Percentiles rank a stretch among this genome's conserved stretches.
phyloP scores from a whole-genome alignment of 2,329 filamentous ascomycete genomes.

The Amylocarpus encephaloides region DNA sequence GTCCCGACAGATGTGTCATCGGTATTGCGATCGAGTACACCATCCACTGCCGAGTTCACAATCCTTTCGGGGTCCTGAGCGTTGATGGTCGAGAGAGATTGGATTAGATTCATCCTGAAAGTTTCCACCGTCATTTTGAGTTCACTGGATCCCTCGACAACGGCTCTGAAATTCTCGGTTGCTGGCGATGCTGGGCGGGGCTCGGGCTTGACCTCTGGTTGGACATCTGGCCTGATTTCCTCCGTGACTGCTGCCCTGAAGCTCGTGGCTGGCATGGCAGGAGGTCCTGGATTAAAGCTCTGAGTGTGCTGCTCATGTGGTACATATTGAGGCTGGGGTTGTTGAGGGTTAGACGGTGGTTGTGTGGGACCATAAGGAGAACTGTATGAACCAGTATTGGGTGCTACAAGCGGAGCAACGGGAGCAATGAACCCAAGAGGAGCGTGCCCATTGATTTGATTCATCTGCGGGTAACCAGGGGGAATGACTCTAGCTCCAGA shows the following conservation, averaged over 20 bases:
- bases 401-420: slow-evolving; percentile 22
- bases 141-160: not conserved
- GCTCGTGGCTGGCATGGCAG: not conserved
- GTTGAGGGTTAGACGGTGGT: not conserved
- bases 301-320: slow-evolving; percentile 1
- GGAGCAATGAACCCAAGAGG: slow-evolving; percentile 13
- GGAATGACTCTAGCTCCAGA: slow-evolving; percentile 14
- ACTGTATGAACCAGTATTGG: slow-evolving; percentile 25
- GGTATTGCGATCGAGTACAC: slow-evolving; percentile 24
- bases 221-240: no score
- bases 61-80: slow-evolving; percentile 23
- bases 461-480: slow-evolving; percentile 9
- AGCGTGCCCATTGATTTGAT: slow-evolving; percentile 12
- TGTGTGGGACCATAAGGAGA: slow-evolving; percentile 32
- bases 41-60: slow-evolving; percentile 28
- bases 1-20: slow-evolving; percentile 20
- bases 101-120: slow-evolving; percentile 23
- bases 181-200: not conserved
- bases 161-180: not conserved
- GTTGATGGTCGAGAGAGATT: slow-evolving; percentile 8
- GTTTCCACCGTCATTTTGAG: slow-evolving; percentile 14
- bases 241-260: no score
- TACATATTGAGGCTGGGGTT: slow-evolving; percentile 4
- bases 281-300: not conserved
- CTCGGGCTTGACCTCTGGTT: no score